Base-by-base conservation (phyloP, 176 grass and related monocot species). In the Eragrostis nindensis region DNA sequence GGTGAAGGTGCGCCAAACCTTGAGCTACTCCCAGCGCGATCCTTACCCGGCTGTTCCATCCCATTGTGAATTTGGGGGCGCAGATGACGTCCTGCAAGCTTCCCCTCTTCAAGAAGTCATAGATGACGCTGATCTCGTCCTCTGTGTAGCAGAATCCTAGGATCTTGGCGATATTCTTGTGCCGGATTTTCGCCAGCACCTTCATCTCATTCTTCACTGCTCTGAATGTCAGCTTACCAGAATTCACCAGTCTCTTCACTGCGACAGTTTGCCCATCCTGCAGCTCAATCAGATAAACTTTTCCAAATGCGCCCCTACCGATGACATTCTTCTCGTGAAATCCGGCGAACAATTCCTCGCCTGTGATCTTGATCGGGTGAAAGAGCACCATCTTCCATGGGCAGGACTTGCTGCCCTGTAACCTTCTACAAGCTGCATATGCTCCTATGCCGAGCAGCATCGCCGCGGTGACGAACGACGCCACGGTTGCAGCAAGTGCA, bases 341-440 rank as follows among this genome's bases (percentile, higher is more conserved):
- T 1, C 63, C 71, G 17, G 76, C 71, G 22, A 97, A 25, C 21
- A 97, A 11, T 4, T 97, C 88, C 4, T 97, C 90, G 42, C 63
- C 83, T 3, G 88, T 90, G 66, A 97, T 60, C 68, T 61, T 87
- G 63, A 91, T 64, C 11, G 90, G 90, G 63, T 87, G 76, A 21
- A 93, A 97, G 18, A 97, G 89, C 45, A 97, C 90, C 16, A 83
- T 79, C 59, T 89, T 93, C 90, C 85, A 80, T 22, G 78, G 75
- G 10, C 68, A 71, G 19, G 70, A 36, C 11, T 7, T 76, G 26
- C 50, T 55, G 27, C 54, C 32, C 15, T 62, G 61, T 14, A 85
- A 66, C 50, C 66, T 69, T 26, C 43, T 82, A 55, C 54, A 85
- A 14, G 57, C 80, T 41, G 79, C 86, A 42, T 86, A 88, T 1